Evolutionary conservation across 1,284 basidiomycete species (phyloP), one percentile per base, ranked within the genome.

Genomic region (Leccinum glutinopallens): DNA sequence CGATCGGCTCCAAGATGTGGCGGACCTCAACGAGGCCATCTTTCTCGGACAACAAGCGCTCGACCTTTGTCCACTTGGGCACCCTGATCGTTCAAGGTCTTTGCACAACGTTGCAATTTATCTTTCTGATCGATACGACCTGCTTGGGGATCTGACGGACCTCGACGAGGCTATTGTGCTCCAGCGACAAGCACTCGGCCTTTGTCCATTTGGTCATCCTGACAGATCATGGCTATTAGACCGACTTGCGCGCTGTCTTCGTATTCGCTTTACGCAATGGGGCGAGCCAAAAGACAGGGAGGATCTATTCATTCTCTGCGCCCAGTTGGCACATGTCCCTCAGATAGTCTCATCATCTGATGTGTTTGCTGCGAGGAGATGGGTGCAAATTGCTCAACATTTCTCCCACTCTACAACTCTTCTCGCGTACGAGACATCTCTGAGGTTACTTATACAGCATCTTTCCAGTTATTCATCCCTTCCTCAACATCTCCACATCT

Each of bases 161-260:
- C 54, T 55, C 54, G 29, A 55, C 17, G 54, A 55, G 54, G 54
- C 54, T 33, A 55, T 55, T 55, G 15, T 33, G 17, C 54, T 55
- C 29, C 17, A n/a, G 5, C 25, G 29, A 32, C 29, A 55, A 19
- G 54, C 54, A 33, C 54, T 55, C 54, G 13, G 19, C 54, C 17
- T 55, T 55, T 33, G 54, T 33, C 54, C 54, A 33, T n/a, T 9
- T 17, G 32, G 32, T 25, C 54, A 56, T 33, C 54, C 54, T n/a
- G 29, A 33, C 5, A 22, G 54, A 32, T 33, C 32, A 33, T 32
- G 25, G 55, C 7, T 17, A 56, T 56, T 56, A 22, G n/a, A 29
- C 32, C 17, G 17, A 29, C 55, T 56, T 13, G 55, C 55, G 29
- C 8, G n/a, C 55, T 33, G 17, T 19, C 55, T 56, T 19, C 32